These are phyloP conservation scores for Ustilago bromivora DNA, from an alignment of 1,284 basidiomycete genomes.

Conservation along the genomic window DNA sequence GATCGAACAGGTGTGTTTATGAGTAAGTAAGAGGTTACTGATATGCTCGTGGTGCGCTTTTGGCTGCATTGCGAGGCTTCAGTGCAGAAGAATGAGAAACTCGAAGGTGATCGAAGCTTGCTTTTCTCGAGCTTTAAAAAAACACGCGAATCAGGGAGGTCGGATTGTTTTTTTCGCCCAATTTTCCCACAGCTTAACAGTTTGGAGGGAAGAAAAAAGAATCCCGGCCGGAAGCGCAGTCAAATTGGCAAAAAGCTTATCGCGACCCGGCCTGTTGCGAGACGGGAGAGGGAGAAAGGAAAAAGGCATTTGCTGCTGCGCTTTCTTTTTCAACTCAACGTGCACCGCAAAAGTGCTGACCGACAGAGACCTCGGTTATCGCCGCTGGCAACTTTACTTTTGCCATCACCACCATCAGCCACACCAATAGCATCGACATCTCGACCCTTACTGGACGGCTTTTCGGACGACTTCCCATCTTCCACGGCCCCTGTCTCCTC, in stretches of 20 bases:
- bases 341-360: not conserved
- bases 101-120: constrained; percentile 36
- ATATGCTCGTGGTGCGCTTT: not conserved
- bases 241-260: constrained; percentile 13
- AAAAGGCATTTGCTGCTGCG: not conserved
- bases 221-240: not conserved
- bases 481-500: not conserved
- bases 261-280: constrained; percentile 5
- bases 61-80: not conserved
- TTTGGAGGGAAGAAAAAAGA: not conserved
- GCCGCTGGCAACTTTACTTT: not conserved
- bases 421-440: constrained; percentile 6
- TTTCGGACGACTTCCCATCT: no score
- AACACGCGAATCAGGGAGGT: constrained; percentile 23
- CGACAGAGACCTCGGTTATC: not conserved
- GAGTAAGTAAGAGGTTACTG: no score
- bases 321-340: constrained; percentile 8
- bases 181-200: constrained; percentile 14
- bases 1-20: no score
- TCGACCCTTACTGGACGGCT: not conserved
- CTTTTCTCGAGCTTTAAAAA: constrained; percentile 6
- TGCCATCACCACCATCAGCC: not conserved
- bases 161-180: constrained; percentile 1
- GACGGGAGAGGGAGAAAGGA: not conserved
- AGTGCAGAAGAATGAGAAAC: constrained; percentile 2